phyloP scores from a whole-genome alignment of 441 rosid genomes.

The Gossypium gossypioides region DNA sequence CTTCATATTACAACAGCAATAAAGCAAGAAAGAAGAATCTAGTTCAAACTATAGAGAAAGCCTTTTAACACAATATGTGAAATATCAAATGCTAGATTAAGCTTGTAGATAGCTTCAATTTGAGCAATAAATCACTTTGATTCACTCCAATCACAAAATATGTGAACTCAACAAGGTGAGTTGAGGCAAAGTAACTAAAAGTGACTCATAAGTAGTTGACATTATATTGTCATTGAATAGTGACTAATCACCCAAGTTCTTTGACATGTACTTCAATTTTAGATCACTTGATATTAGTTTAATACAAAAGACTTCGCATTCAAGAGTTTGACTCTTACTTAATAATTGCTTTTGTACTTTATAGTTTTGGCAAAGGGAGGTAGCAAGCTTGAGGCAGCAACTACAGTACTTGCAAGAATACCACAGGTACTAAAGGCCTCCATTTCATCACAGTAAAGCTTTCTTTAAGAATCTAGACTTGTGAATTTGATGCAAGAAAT shows the following conservation, averaged over 20 bases:
- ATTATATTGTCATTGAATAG: not conserved
- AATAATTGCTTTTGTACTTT: slow-evolving; percentile 13
- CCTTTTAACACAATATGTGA: not conserved
- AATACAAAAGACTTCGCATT: not conserved
- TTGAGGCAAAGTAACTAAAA: not conserved
- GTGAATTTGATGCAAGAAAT: not conserved
- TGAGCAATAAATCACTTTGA: not conserved
- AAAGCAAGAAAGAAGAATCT: not conserved
- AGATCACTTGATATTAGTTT: not conserved
- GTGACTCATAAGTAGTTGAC: not conserved
- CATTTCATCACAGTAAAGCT: not conserved
- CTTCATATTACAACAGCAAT: not conserved
- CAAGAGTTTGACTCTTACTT: not conserved
- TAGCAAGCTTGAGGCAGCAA: slow-evolving; percentile 52
- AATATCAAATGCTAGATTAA: not conserved
- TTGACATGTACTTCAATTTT: not conserved
- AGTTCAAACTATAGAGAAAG: not conserved
- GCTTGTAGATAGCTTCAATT: not conserved
- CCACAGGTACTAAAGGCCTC: slow-evolving; percentile 40
- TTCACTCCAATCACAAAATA: not conserved
- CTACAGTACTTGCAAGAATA: slow-evolving; percentile 54
- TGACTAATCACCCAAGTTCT: not conserved
- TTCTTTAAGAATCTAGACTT: not conserved
- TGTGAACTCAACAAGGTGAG: not conserved
- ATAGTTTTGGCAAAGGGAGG: slow-evolving; percentile 85